Evolutionary conservation across 768 basidiomycete genomes (phyloP), one percentile per base, ranked within the genome.

Genomic region (Termitomyces sp.): DNA sequence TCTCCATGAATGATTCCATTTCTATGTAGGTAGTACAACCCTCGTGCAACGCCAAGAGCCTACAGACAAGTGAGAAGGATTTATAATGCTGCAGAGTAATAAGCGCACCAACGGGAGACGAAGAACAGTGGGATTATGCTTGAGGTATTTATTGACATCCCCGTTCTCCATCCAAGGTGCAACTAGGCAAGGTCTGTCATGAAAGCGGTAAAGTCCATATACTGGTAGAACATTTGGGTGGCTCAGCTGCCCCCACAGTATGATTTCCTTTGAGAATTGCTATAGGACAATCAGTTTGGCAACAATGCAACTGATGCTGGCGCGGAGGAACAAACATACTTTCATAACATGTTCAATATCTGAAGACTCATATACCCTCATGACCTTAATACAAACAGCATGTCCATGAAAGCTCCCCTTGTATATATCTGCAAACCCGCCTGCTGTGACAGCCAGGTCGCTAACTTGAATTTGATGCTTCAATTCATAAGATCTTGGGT

Each of bases 1-100:
- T 55, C 53, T 12, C 53, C 53, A 40, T 55, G 53, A 28, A 55
- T 24, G n/a, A 55, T 55, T 13, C 38, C 36, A 12, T 55, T 39
- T 8, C 5, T 22, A 35, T 55, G 53, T 16, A 55, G 53, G 22
- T 55, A 55, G 18, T 20, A 22, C 15, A 55, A 32, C 4, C 53
- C 53, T 39, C 20, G 15, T 4, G 53, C 53, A 15, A 55, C 13
- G n/a, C 38, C 53, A 20, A 55, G 18, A 22, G n/a, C 53, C 53
- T 55, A 39, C 35, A 8, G 36, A n/a, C 5, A 22, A 40, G 3
- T 16, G 53, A 40, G n/a, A 28, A 35, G 35, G 35, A 35, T 8
- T 1, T 8, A 1, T 8, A 11, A 35, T 35, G 7, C 35, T 28
- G 13, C 11, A 6, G 16, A 7, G n/a, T 16, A 8, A 7, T 33